Percentiles rank a stretch among this genome's conserved stretches.
Conservation (phyloP, 257 asterid species). For the Solanum habrochaites region DNA sequence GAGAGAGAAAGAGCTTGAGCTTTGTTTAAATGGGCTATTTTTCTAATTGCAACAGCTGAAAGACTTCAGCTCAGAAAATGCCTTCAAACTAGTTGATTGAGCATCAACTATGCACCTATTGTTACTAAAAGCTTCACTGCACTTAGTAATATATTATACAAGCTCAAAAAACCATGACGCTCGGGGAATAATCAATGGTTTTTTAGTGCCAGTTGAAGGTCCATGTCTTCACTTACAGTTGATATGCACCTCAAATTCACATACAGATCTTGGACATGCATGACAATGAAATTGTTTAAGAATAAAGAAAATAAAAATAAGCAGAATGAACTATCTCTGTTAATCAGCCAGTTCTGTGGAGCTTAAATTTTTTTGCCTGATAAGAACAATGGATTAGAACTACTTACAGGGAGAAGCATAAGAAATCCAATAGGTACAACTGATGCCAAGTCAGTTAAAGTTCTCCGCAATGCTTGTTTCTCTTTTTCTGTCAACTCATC, state of each 20-base stretch:
- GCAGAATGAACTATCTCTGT: neutral
- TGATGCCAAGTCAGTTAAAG: constrained; percentile 91
- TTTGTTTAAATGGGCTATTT: neutral
- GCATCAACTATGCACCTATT: neutral
- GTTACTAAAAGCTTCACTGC: neutral
- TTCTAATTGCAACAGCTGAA: neutral
- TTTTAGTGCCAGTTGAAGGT: neutral
- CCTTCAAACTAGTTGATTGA: neutral
- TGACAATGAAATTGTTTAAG: neutral
- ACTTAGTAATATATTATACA: neutral
- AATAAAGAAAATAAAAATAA: neutral
- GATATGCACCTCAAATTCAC: neutral
- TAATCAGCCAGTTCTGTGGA: neutral
- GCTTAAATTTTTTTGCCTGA: neutral
- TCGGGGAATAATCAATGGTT: neutral
- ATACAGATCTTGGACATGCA: neutral
- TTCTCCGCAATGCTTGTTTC: constrained; percentile 86
- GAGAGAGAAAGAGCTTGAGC: neutral
- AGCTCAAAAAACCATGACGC: neutral
- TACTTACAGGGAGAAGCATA: constrained; percentile 95
- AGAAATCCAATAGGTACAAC: constrained; percentile 91
- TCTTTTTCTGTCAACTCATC: constrained; percentile 89
- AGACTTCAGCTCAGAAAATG: neutral
- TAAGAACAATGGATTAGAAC: neutral
- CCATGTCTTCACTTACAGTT: neutral